phyloP scores from a whole-genome alignment of 768 basidiomycete genomes.

The Lenzites betulinus region DNA sequence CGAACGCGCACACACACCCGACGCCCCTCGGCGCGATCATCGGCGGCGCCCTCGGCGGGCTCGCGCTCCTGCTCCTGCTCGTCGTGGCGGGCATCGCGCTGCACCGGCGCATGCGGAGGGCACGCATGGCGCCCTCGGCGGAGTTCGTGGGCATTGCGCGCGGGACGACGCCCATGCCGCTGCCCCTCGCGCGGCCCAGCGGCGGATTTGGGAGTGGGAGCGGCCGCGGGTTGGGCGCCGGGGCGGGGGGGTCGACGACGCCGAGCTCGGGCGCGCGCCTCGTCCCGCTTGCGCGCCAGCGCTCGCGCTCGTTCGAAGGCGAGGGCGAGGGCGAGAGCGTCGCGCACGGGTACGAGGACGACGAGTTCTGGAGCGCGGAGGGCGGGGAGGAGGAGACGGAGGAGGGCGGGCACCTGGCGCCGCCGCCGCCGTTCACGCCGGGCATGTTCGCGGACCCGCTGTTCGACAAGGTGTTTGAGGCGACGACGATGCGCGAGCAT shows the following conservation, averaged over 20 bases:
- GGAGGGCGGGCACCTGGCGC: background rate
- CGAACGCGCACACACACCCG: background rate
- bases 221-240: background rate
- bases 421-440: constrained; percentile 28
- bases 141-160: constrained; percentile 45
- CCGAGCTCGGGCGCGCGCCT: background rate
- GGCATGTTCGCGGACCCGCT: constrained; percentile 27
- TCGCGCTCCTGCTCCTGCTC: constrained; percentile 37
- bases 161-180: background rate
- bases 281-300: constrained; percentile 10
- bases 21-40: constrained; percentile 49
- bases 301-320: constrained; percentile 12
- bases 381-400: too few species aligned
- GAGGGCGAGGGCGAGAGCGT: background rate
- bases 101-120: constrained; percentile 41
- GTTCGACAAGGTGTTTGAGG: constrained; percentile 26
- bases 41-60: constrained; percentile 54
- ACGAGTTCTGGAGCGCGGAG: background rate
- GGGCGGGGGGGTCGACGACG: background rate
- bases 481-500: constrained; percentile 18
- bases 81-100: constrained; percentile 40
- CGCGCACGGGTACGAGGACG: background rate
- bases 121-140: constrained; percentile 56
- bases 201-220: too few species aligned
- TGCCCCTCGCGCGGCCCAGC: too few species aligned